Evolutionary conservation across 148 eudicot species (phyloP).

Genomic region (Oxyria digyna): DNA sequence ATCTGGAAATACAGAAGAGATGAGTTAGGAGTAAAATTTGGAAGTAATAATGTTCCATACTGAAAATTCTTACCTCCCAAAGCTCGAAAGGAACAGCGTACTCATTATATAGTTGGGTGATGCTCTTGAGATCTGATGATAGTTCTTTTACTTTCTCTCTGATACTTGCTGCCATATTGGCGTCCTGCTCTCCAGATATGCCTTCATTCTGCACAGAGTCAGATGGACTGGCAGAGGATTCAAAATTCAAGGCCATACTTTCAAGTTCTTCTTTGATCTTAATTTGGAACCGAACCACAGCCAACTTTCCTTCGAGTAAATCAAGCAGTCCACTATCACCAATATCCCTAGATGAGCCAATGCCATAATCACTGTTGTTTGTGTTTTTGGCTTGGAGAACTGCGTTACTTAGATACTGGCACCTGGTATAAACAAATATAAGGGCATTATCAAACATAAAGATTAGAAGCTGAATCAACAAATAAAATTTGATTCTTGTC

Average conservation of each 20-base stretch:
- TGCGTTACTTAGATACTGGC: conserved; percentile 82
- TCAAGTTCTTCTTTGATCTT: conserved; percentile 70
- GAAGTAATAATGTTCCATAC: not conserved
- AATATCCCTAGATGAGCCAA: conserved; percentile 39
- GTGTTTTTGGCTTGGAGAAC: conserved; percentile 93
- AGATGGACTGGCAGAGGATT: conserved; percentile 36
- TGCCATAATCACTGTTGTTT: conserved; percentile 32
- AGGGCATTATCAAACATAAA: not conserved
- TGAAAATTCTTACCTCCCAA: conserved; percentile 64
- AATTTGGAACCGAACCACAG: conserved; percentile 88
- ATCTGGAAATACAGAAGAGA: conserved; percentile 30
- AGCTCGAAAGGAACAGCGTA: conserved; percentile 94
- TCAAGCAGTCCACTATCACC: conserved; percentile 80
- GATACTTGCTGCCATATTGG: conserved; percentile 24
- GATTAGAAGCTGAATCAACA: not conserved
- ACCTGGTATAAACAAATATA: conserved; percentile 42
- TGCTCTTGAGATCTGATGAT: conserved; percentile 69
- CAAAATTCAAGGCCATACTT: conserved; percentile 41
- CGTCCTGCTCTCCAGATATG: conserved; percentile 25
- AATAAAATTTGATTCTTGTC: not conserved
- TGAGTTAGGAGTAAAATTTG: not conserved
- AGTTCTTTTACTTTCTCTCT: conserved; percentile 71
- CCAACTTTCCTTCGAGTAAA: conserved; percentile 90
- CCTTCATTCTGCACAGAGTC: conserved; percentile 44
- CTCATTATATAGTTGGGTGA: conserved; percentile 88